Base-by-base conservation (phyloP, 129 eudicot species). In the Arctium lappa region DNA sequence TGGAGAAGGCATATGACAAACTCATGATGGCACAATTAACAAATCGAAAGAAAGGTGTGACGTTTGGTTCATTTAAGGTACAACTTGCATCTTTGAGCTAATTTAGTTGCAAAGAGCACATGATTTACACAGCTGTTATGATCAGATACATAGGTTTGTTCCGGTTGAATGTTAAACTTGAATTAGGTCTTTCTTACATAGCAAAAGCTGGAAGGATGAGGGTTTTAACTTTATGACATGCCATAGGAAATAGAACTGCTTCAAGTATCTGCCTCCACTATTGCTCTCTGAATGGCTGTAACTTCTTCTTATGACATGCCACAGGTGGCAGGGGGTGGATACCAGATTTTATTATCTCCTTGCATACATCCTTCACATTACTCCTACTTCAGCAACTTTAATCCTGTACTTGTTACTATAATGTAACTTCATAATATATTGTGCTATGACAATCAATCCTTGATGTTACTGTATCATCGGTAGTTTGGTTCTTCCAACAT, bases 1-100 rank as follows among this genome's bases (percentile, higher is more conserved):
- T 94, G 89, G 98, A 94, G 78, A 86, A 85, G 82, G 98, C 98
- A 6, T 94, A 94, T 87, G 98, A 94, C 81, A 92, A 88, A 71
- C 88, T 94, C 77, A 92, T 94, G 98, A 92, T 94, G 94, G 90
- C 90, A 8, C 97, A 92, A 78, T 82, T 94, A 68, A 73, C 90
- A 16, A 92, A 94, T 32, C 78, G 98, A 80, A 94, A 94, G 89
- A 92, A 94, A 84, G 98, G 98, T 2, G 89, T 90, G 50, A 89
- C 95, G 34, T 92, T 78, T 88, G 97, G 93, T 77, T 89, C 94
- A 6, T 85, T 94, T 68, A 69, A 88, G 98, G 98, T 94, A 81
- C 22, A 18, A 53, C 22, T 31, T 13, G 27, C 42, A 44, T 75
- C 78, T 50, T 16, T 37, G 10, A 11, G 69, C 75, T 44, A 22